These are phyloP conservation scores for Cutaneotrichosporon arboriforme DNA, from an alignment of 1,284 basidiomycete species.

Conservation along the genomic window DNA sequence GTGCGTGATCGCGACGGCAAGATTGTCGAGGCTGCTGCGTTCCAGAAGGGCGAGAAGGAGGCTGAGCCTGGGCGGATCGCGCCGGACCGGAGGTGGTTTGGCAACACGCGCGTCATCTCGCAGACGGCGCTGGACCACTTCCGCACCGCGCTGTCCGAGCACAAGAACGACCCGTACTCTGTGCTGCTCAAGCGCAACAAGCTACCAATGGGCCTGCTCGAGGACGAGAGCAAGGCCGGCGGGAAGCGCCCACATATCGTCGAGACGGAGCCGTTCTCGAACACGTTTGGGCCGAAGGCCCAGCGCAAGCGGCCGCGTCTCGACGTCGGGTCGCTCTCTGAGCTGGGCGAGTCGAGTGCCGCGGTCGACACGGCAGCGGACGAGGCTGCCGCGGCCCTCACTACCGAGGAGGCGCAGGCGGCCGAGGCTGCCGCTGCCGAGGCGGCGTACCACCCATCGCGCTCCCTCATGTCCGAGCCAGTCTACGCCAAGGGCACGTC, in stretches of 20 bases:
- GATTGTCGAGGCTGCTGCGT: slow-evolving; percentile 83
- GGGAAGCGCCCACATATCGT: slow-evolving; percentile 87
- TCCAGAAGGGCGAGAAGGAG: slow-evolving; percentile 86
- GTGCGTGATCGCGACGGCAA: slow-evolving; percentile 83
- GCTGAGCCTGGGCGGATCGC: slow-evolving; percentile 80
- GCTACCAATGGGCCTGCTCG: slow-evolving; percentile 85
- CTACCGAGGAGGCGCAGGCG: slow-evolving; percentile 24
- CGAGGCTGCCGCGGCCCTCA: neutral
- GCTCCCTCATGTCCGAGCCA: slow-evolving; percentile 57
- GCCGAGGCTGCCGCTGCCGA: slow-evolving; percentile 35
- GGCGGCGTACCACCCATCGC: slow-evolving; percentile 34
- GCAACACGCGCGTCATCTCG: slow-evolving; percentile 97
- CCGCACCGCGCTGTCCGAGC: slow-evolving; percentile 71
- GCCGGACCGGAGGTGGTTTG: slow-evolving; percentile 92
- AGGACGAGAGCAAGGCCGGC: slow-evolving; percentile 75
- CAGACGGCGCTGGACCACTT: slow-evolving; percentile 92
- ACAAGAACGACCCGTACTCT: slow-evolving; percentile 87
- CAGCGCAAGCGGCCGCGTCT: slow-evolving; percentile 82
- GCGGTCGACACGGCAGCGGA: slow-evolving; percentile 38
- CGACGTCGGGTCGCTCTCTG: slow-evolving; percentile 78
- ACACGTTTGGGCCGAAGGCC: slow-evolving; percentile 90
- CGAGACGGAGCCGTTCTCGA: slow-evolving; percentile 83
- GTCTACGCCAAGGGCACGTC: slow-evolving; percentile 91
- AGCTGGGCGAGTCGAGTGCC: slow-evolving; percentile 65
- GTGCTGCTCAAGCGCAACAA: slow-evolving; percentile 87